Conservation (phyloP, 352 stramenopile genomes). For the Ochromonadaceae sp. region DNA sequence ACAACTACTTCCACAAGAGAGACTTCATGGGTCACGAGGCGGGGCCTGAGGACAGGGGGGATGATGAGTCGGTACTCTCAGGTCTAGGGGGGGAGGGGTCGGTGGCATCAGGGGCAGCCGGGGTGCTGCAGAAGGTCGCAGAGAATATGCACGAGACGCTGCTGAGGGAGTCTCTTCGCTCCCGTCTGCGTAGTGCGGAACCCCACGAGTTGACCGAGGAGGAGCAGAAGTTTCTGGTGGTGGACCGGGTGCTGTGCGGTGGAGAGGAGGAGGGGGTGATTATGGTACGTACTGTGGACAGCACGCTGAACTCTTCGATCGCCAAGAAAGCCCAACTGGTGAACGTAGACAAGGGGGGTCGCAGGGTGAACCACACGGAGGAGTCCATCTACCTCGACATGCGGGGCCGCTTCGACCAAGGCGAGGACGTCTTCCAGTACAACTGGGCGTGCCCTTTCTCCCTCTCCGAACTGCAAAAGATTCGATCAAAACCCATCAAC, state of each 20-base stretch:
- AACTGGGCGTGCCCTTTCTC: too few relatives aligned
- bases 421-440: slow-evolving; percentile 2
- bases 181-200: background rate
- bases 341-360: too few relatives aligned
- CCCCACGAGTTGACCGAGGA: slow-evolving; percentile 8
- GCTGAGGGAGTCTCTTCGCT: slow-evolving; percentile 12
- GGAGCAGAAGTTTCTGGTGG: slow-evolving; percentile 17
- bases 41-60: background rate
- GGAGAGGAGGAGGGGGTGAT: too few relatives aligned
- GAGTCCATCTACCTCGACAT: too few relatives aligned
- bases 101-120: background rate
- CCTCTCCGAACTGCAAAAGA: too few relatives aligned
- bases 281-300: too few relatives aligned
- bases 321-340: too few relatives aligned
- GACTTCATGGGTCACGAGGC: background rate
- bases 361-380: too few relatives aligned
- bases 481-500: too few relatives aligned
- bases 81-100: background rate
- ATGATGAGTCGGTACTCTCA: background rate
- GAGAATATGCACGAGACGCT: slow-evolving; percentile 1
- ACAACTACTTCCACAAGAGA: slow-evolving; percentile 18
- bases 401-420: slow-evolving; percentile 13
- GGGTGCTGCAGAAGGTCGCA: background rate
- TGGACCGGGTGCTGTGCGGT: slow-evolving; percentile 21
- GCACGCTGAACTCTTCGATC: too few relatives aligned